Conservation (phyloP, 2,329 filamentous ascomycete species). For the Diaporthe citriasiana region DNA sequence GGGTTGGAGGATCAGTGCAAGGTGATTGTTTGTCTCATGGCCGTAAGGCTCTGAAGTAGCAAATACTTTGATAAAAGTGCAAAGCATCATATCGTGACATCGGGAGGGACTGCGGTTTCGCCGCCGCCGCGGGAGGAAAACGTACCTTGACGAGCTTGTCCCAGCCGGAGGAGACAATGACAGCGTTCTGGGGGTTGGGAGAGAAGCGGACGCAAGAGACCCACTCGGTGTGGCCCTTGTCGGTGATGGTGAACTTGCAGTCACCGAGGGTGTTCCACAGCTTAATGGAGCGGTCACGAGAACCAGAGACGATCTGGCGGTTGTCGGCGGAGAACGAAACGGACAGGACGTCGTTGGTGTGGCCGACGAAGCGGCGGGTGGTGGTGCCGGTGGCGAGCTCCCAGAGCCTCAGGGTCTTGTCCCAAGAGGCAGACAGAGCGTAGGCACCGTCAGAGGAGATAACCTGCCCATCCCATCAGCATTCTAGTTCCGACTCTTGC, state of each 20-base stretch:
- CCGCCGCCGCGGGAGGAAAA: constrained; percentile 47
- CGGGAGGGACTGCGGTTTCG: constrained; percentile 51
- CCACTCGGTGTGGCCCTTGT: constrained; percentile 99
- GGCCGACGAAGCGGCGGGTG: constrained; percentile 98
- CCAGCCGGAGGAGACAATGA: constrained; percentile 98
- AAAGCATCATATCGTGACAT: constrained; percentile 83
- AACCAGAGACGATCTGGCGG: constrained; percentile 99
- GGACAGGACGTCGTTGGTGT: constrained; percentile 99
- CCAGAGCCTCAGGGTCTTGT: constrained; percentile 99
- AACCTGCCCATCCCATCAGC: constrained; percentile 73
- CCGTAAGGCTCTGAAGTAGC: constrained; percentile 99
- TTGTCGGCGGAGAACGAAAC: constrained; percentile 99
- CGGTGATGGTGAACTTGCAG: constrained; percentile 99
- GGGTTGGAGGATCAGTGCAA: constrained; percentile 77
- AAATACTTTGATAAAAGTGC: constrained; percentile 92
- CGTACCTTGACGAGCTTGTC: constrained; percentile 99
- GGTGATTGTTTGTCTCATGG: constrained; percentile 99
- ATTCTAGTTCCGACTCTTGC: constrained; percentile 44
- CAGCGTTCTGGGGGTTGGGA: constrained; percentile 99
- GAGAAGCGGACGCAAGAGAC: constrained; percentile 99
- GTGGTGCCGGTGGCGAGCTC: constrained; percentile 97
- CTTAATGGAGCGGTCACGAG: constrained; percentile 99
- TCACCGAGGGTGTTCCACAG: constrained; percentile 99
- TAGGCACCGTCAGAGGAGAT: constrained; percentile 99
- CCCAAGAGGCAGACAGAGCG: constrained; percentile 98